Evolutionary conservation across 768 basidiomycete species (phyloP).

Genomic region (Boletus reticulatus): DNA sequence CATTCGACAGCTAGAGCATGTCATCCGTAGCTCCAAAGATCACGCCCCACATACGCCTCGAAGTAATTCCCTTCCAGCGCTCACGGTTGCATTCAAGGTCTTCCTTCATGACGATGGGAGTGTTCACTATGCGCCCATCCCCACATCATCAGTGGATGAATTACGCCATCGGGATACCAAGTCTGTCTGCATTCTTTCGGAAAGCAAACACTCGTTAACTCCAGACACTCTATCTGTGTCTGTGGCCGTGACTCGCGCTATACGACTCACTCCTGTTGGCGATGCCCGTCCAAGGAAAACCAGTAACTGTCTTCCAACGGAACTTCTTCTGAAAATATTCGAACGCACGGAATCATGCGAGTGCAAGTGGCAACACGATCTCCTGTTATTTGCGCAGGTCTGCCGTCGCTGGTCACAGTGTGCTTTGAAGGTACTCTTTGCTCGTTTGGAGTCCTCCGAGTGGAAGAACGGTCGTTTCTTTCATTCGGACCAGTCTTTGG

Average conservation of each 20-base stretch:
- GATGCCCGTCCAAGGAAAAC: neutral
- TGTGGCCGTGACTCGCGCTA: neutral
- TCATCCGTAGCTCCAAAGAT: too few species aligned
- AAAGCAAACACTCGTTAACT: neutral
- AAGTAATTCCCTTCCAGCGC: too few species aligned
- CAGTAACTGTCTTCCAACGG: neutral
- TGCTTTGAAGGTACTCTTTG: neutral
- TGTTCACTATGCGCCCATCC: too few species aligned
- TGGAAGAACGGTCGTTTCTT: too few species aligned
- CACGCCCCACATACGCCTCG: too few species aligned
- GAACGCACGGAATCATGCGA: neutral
- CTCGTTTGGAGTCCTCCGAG: neutral
- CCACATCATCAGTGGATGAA: neutral
- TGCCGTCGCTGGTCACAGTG: slow-evolving; percentile 5
- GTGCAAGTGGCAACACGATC: neutral
- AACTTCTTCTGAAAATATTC: slow-evolving; percentile 3
- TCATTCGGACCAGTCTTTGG: neutral
- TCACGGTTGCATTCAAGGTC: too few species aligned
- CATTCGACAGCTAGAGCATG: too few species aligned
- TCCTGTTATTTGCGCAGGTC: slow-evolving; percentile 6
- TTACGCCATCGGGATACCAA: neutral
- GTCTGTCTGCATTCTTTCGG: neutral
- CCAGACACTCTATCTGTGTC: neutral
- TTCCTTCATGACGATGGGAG: neutral
- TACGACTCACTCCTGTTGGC: neutral